Evolutionary conservation across 208 protist genomes (phyloP), one percentile per base, ranked within the genome.

Genomic region (Leishmania amazonensis): DNA sequence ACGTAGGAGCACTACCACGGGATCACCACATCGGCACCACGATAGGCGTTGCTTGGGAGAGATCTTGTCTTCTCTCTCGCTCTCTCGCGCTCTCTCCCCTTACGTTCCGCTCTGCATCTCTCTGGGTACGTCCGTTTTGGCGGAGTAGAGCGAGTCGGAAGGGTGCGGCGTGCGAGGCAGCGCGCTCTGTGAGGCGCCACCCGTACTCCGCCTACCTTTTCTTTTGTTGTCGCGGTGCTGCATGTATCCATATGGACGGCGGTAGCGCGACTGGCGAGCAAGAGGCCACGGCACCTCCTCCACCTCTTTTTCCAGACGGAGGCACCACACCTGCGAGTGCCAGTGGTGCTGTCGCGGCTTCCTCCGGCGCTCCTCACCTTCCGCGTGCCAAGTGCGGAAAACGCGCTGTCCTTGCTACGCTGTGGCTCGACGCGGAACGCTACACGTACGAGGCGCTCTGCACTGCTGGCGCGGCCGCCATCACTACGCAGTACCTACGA

Each of bases 401-500:
- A 17, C 19, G 15, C 7, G 28, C 38, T 15, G 21, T 67, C 24
- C 62, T 88, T 38, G 62, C 76, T 5, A 76, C 79, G 0, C 38
- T 93, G 7, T 79, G 76, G 70, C 58, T 93, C 5, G 90, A 91
- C 40, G 88, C 86, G 3, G 87, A 91, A 21, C 60, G 64, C 40
- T 54, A 79, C 53, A 88, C 90, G 51, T 91, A 93, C 62, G 90
- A 91, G 47, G 49, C 84, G 0, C 76, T 93, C 11, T 93, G 87
- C 81, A 87, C 86, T 9, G 75, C 81, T n/a, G 89, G 89, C 35
- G 85, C 85, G 11, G 73, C 78, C 19, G 35, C 74, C 42, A 71
- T 86, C 49, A 71, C 21, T 4, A 62, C 80, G 35, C 58, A 35
- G 1, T 47, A 28, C 15, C 35, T 35, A 7, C 47, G 3, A 28